Evolutionary conservation across 805 yeast species (phyloP).

Genomic region (Dipodascus albidus): DNA sequence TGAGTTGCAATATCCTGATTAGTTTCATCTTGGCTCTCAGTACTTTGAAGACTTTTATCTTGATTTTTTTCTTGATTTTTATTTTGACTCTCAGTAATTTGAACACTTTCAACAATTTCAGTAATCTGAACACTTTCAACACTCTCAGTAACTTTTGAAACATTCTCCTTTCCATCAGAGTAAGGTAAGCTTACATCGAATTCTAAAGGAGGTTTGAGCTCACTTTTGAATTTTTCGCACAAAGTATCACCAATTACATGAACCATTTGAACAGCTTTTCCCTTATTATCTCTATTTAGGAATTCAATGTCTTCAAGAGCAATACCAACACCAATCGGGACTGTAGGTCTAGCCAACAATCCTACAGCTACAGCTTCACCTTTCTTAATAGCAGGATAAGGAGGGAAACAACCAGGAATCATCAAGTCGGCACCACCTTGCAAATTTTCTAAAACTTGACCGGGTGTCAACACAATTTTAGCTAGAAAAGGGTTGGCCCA

Average conservation of each 20-base stretch:
- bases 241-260: slow-evolving; percentile 63
- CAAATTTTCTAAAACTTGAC: slow-evolving; percentile 58
- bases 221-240: slow-evolving; percentile 39
- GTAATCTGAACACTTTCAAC: not conserved
- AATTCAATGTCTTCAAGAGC: slow-evolving; percentile 27
- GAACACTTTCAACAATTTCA: not conserved
- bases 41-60: too few relatives aligned
- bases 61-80: slow-evolving; percentile 1
- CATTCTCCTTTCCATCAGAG: slow-evolving; percentile 4
- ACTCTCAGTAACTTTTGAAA: slow-evolving; percentile 1
- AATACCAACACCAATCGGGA: slow-evolving; percentile 62
- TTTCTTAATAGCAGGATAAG: slow-evolving; percentile 38
- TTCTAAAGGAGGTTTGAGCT: slow-evolving; percentile 32
- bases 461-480: slow-evolving; percentile 63
- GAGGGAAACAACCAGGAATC: slow-evolving; percentile 37
- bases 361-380: slow-evolving; percentile 68
- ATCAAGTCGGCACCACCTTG: slow-evolving; percentile 58
- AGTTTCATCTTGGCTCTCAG: too few relatives aligned
- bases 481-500: slow-evolving; percentile 60
- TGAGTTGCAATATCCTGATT: too few relatives aligned
- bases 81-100: not conserved
- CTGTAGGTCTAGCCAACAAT: slow-evolving; percentile 46
- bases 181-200: slow-evolving; percentile 17
- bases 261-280: slow-evolving; percentile 67
- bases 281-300: slow-evolving; percentile 48